Evolutionary conservation across 768 basidiomycete genomes (phyloP).

Genomic region (Fomitopsis pulvina): DNA sequence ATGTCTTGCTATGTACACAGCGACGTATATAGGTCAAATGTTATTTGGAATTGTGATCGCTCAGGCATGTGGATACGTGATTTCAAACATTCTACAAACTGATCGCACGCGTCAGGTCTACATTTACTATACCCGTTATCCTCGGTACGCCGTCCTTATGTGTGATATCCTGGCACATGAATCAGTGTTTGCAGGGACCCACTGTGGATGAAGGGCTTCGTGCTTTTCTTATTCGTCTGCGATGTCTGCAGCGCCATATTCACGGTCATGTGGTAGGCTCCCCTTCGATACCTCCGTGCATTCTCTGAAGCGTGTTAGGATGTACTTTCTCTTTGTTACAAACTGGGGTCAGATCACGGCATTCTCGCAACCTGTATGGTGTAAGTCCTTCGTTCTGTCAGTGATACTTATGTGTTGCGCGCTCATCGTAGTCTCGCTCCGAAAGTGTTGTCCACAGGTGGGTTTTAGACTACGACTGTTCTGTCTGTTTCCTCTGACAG

Average conservation of each 20-base stretch:
- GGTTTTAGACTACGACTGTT: too few relatives aligned
- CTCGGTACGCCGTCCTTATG: too few relatives aligned
- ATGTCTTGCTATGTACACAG: background rate
- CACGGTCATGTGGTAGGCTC: background rate
- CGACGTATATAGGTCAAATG: background rate
- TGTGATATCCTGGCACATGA: too few relatives aligned
- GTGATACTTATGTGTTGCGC: too few relatives aligned
- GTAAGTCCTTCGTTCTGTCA: too few relatives aligned
- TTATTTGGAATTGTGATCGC: slow-evolving; percentile 1
- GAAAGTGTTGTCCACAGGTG: slow-evolving; percentile 2
- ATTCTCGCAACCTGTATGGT: background rate
- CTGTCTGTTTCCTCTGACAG: too few relatives aligned
- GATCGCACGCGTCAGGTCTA: too few relatives aligned
- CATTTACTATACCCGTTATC: background rate
- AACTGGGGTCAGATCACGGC: background rate
- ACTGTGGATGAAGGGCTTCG: background rate
- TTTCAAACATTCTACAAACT: too few relatives aligned
- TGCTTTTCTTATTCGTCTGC: background rate
- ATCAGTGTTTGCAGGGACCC: background rate
- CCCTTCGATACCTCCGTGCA: background rate
- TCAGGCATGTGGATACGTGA: too few relatives aligned
- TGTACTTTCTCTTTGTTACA: background rate
- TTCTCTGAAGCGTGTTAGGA: background rate
- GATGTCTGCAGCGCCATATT: background rate
- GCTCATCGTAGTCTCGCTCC: too few relatives aligned